Evolutionary conservation across 2,329 filamentous ascomycete species (phyloP).

Genomic region (Teratosphaeria nubilosa): DNA sequence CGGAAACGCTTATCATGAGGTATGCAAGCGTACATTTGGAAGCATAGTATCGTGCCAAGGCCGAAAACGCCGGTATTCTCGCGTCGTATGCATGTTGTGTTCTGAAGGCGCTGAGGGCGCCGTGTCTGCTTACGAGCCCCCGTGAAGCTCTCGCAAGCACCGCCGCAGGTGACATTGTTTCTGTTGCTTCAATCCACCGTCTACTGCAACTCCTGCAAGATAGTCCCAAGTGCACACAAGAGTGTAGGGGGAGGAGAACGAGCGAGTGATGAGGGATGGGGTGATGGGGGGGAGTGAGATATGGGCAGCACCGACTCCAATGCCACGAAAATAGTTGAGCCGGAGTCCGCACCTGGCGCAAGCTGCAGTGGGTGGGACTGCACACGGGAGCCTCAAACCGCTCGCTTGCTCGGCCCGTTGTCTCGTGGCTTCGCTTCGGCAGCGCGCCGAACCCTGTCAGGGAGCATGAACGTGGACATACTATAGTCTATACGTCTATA

Average conservation of each 20-base stretch:
- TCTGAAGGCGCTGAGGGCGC: conserved; percentile 22
- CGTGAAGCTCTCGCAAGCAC: conserved; percentile 35
- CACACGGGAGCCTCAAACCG: too few relatives aligned
- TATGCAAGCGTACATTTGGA: conserved; percentile 49
- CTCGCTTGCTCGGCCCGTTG: neutral
- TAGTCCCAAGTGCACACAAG: conserved; percentile 1
- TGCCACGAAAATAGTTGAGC: neutral
- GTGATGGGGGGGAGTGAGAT: neutral
- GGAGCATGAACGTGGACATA: too few relatives aligned
- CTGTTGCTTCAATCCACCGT: neutral
- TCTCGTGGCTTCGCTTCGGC: neutral
- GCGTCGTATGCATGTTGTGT: conserved; percentile 27
- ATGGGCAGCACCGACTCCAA: neutral
- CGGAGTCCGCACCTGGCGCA: neutral
- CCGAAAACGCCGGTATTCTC: conserved; percentile 44
- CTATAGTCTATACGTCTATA: too few relatives aligned
- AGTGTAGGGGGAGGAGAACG: neutral
- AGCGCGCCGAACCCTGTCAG: neutral
- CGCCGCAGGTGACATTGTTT: conserved; percentile 46
- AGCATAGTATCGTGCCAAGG: conserved; percentile 57
- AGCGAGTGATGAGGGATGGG: neutral
- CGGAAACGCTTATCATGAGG: neutral
- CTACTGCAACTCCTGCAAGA: neutral
- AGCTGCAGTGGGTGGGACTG: neutral
- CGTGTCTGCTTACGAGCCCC: conserved; percentile 29